These are phyloP conservation scores for Leccinum variicolor DNA, from an alignment of 768 basidiomycete species.

Conservation along the genomic window DNA sequence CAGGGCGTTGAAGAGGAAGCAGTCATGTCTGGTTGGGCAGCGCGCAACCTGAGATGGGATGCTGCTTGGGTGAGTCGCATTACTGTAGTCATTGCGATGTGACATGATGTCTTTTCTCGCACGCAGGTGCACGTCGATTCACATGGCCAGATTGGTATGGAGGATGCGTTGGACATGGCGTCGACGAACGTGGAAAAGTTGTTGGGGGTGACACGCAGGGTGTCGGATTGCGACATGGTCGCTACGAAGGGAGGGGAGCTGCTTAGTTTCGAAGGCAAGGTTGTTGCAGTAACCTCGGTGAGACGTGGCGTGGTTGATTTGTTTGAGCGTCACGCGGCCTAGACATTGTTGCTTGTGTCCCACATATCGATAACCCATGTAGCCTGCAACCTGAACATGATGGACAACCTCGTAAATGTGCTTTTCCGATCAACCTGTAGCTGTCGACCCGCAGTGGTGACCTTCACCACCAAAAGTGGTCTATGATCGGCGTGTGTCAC, in stretches of 20 bases:
- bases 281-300: slow-evolving; percentile 40
- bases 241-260: slow-evolving; percentile 38
- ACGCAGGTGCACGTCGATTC: slow-evolving; percentile 33
- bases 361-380: no score
- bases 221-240: slow-evolving; percentile 35
- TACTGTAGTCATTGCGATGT: neutral
- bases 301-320: slow-evolving; percentile 35
- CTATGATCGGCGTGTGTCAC: no score
- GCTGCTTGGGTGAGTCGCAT: slow-evolving; percentile 84
- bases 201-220: slow-evolving; percentile 33
- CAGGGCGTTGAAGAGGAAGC: slow-evolving; percentile 45
- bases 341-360: neutral
- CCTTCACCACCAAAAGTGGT: no score
- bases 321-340: slow-evolving; percentile 17
- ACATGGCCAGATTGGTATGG: slow-evolving; percentile 38
- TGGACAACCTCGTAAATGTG: neutral
- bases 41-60: slow-evolving; percentile 87
- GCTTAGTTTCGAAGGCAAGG: slow-evolving; percentile 44
- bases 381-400: no score
- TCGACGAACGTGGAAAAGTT: slow-evolving; percentile 42
- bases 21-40: slow-evolving; percentile 78
- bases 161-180: slow-evolving; percentile 39
- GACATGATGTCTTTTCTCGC: neutral
- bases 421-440: neutral
- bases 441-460: no score